A percentile compares a stretch with the other conserved stretches of the same genome.
Evolutionary conservation across 306 rosid species (phyloP).

Genomic region (Citrullus colocynthis): DNA sequence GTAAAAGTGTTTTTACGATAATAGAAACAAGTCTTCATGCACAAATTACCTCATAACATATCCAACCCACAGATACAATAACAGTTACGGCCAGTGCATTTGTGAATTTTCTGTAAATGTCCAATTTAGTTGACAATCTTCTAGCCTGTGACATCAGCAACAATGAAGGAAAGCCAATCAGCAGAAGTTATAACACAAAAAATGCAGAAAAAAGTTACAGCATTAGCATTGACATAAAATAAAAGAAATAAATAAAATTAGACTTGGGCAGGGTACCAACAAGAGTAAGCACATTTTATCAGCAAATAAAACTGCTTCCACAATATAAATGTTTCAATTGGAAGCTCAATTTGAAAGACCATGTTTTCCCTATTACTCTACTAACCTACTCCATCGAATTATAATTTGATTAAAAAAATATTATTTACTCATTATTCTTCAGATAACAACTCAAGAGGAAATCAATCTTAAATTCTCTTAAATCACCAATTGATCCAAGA

Average conservation of each 20-base stretch:
- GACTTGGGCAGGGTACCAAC: not conserved
- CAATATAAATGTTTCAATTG: not conserved
- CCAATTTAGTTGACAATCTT: constrained; percentile 81
- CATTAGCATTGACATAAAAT: not conserved
- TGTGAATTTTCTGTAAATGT: constrained; percentile 85
- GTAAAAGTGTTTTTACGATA: not conserved
- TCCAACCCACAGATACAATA: constrained; percentile 89
- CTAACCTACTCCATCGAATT: not conserved
- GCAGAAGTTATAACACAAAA: constrained; percentile 7
- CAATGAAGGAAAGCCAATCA: constrained; percentile 11
- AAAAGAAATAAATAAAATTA: not conserved
- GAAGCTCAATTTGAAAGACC: not conserved
- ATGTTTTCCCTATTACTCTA: not conserved
- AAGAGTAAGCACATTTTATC: not conserved
- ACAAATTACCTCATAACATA: constrained; percentile 79
- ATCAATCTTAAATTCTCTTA: not conserved
- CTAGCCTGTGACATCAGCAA: constrained; percentile 50
- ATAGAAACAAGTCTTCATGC: not conserved
- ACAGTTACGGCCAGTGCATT: constrained; percentile 89
- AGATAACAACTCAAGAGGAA: not conserved
- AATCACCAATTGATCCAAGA: no score
- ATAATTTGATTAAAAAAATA: not conserved
- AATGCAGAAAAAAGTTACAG: not conserved
- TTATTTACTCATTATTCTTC: not conserved
- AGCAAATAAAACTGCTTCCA: not conserved